Conservation (phyloP, 805 yeast species). For the Saturnispora quitensis region DNA sequence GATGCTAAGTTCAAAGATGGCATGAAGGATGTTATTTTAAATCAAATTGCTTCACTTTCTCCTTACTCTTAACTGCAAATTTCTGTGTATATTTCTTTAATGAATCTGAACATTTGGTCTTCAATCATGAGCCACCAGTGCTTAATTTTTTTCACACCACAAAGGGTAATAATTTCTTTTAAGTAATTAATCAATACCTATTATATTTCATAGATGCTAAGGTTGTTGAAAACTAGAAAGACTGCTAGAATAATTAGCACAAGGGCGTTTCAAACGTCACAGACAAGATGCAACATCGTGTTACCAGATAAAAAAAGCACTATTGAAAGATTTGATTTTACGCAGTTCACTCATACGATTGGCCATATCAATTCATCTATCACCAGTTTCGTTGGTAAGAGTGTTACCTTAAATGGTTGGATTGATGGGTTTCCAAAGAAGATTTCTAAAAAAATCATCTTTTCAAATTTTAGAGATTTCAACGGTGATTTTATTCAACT, state of each 20-base stretch:
- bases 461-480: slow-evolving; percentile 68
- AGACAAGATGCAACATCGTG: not conserved
- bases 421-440: slow-evolving; percentile 65
- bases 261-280: not conserved
- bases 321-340: slow-evolving; percentile 22
- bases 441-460: slow-evolving; percentile 53
- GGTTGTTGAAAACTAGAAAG: not conserved
- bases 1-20: slow-evolving; percentile 13
- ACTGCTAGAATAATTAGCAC: not conserved
- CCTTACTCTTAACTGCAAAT: slow-evolving; percentile 5
- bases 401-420: slow-evolving; percentile 71
- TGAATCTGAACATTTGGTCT: not conserved
- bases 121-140: not conserved
- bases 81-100: not conserved
- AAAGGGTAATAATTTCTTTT: not conserved
- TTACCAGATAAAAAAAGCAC: slow-evolving; percentile 18
- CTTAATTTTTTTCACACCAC: not conserved
- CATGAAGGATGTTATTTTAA: slow-evolving; percentile 12
- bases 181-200: not conserved
- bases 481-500: slow-evolving; percentile 62
- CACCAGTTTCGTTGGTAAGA: slow-evolving; percentile 9
- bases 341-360: slow-evolving; percentile 23
- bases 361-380: slow-evolving; percentile 12
- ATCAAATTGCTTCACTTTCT: slow-evolving; percentile 13
- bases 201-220: not conserved